Evolutionary conservation across 768 basidiomycete genomes (phyloP), one percentile per base, ranked within the genome.

Genomic region (Tulasnella sp.): DNA sequence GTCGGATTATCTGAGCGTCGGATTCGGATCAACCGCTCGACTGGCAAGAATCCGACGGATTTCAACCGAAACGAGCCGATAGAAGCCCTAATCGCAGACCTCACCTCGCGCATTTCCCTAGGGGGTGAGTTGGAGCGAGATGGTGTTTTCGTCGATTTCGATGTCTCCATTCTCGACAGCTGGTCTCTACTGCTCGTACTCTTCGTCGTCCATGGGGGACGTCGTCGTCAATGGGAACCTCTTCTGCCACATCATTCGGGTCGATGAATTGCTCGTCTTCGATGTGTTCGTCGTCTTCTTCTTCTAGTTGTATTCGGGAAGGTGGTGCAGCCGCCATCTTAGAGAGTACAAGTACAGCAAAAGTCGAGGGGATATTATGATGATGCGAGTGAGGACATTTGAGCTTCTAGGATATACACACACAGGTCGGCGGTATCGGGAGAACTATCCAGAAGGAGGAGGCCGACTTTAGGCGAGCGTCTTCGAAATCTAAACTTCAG

Each of bases 21-120:
- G n/a, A n/a, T n/a, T n/a, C n/a, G n/a, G n/a, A n/a, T n/a, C n/a
- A n/a, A n/a, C n/a, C n/a, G n/a, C n/a, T n/a, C n/a, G n/a, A n/a
- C n/a, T n/a, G n/a, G n/a, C n/a, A n/a, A n/a, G n/a, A n/a, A n/a
- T n/a, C n/a, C n/a, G n/a, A n/a, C n/a, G n/a, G n/a, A n/a, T n/a
- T n/a, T n/a, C n/a, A n/a, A n/a, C n/a, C n/a, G 92, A 94, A 0
- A 92, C 86, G 2, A 89, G 85, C 77, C 97, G 95, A 42, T 84
- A 3, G 94, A 83, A 42, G 98, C 83, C 36, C 89, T 81, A 79
- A 97, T 98, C 39, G 98, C 91, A 17, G 96, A 95, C 32, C 85
- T 81, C n/a, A n/a, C n/a, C n/a, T n/a, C n/a, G n/a, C n/a, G n/a
- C n/a, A n/a, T n/a, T n/a, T n/a, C n/a, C n/a, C n/a, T n/a, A n/a